Conservation (phyloP, 148 eudicot genomes). For the Fagopyrum homotropicum region DNA sequence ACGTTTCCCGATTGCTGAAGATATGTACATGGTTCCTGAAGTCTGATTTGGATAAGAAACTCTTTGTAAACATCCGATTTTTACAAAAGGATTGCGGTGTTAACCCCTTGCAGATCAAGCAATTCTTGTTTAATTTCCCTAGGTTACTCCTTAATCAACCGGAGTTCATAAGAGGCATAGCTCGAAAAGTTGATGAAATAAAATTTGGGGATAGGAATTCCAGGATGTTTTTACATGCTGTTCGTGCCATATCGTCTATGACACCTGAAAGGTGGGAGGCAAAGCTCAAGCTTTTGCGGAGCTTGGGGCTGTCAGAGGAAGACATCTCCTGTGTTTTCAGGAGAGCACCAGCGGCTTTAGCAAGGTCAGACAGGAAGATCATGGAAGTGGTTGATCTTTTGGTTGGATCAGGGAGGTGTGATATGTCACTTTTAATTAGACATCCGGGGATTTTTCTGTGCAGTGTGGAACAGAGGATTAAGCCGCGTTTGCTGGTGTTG, state of each 20-base stretch:
- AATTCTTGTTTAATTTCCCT: conserved; percentile 16
- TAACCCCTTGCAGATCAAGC: conserved; percentile 13
- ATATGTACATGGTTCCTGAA: conserved; percentile 20
- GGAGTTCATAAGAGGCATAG: conserved; percentile 12
- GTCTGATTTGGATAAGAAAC: conserved; percentile 15
- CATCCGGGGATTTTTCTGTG: conserved; percentile 15
- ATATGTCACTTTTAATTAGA: conserved; percentile 13
- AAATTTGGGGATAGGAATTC: conserved; percentile 15
- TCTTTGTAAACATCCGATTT: conserved; percentile 24
- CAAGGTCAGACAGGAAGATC: conserved; percentile 21
- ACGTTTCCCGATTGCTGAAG: conserved; percentile 13
- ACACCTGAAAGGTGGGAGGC: conserved; percentile 17
- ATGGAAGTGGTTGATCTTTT: conserved; percentile 11
- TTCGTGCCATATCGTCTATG: conserved; percentile 22
- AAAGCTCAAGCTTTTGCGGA: conserved; percentile 19
- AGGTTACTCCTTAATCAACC: conserved; percentile 21
- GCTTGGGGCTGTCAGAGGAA: conserved; percentile 21
- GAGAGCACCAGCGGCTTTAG: conserved; percentile 18
- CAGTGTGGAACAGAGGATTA: conserved; percentile 18
- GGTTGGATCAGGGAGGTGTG: conserved; percentile 10
- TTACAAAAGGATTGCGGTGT: conserved; percentile 21
- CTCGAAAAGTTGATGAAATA: conserved; percentile 24
- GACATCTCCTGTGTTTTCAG: conserved; percentile 15
- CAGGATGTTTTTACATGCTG: conserved; percentile 18
- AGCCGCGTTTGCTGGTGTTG: conserved; percentile 18